Base-by-base conservation (phyloP, 805 yeast genomes). In the Kodamaea kakaduensis region DNA sequence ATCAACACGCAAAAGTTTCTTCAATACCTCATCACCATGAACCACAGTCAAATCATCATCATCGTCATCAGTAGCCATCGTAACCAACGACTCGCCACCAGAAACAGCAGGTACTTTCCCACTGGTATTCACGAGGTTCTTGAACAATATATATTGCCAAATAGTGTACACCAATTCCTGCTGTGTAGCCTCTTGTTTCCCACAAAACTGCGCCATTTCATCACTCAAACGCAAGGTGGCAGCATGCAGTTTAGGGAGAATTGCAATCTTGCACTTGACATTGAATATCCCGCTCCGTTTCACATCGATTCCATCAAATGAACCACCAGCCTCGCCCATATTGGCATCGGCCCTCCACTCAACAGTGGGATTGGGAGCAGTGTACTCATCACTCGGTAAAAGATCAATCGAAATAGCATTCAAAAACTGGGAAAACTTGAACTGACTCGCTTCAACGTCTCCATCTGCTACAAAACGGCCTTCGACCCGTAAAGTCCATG, bases 401-500 rank as follows among this genome's bases (percentile, higher is more conserved):
- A 90, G 67, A 52, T 93, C 97, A 9, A 93, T 81, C 1, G 94
- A 81, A 16, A 93, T 75, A 12, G 90, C 89, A 6, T 89, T 79
- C 47, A 93, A 69, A 49, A 86, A 85, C 2, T 89, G 72, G 43
- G 88, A 81, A 59, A 89, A 84, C 47, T 81, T 79, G 19, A 73
- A 70, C 14, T 38, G 32, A 12, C 30, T 36, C 17, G 42, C 44
- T 7, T 43, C 45, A 16, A 27, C 22, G 1, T 69, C 69, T 6
- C 54, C 54, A 48, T 78, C 77, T 44, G 72, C 63, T 13, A 89
- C 62, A 16, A 86, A 62, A 40, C 89, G 69, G 9, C 98, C 98
- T 59, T 93, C 97, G 17, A 93, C 74, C 38, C 94, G 71, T 45
- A 90, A 70, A 1, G 93, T 83, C 97, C 97, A 90, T 1, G 75